These are phyloP conservation scores for Falciphora oryzae DNA, from an alignment of 2,329 filamentous ascomycete genomes.

Conservation along the genomic window DNA sequence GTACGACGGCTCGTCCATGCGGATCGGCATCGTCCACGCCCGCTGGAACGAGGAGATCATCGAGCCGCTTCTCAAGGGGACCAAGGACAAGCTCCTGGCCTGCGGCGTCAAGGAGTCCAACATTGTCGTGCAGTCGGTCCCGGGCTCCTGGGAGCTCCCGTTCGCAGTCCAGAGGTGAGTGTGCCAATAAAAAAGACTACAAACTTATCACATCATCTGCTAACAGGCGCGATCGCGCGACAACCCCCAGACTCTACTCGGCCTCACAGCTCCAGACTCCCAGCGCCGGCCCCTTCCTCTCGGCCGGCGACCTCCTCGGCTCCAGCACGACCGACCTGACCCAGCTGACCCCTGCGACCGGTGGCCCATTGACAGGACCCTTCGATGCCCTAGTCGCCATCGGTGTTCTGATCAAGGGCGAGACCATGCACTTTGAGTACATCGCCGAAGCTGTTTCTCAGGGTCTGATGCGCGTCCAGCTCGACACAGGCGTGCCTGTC, in stretches of 20 bases:
- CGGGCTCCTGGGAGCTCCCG: slow-evolving; percentile 91
- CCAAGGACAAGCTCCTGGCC: slow-evolving; percentile 68
- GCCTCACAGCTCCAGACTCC: slow-evolving; percentile 81
- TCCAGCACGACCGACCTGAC: slow-evolving; percentile 63
- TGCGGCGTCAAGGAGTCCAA: slow-evolving; percentile 82
- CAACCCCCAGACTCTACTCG: slow-evolving; percentile 60
- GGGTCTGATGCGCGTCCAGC: slow-evolving; percentile 88
- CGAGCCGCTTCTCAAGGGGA: slow-evolving; percentile 73
- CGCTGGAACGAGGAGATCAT: slow-evolving; percentile 93
- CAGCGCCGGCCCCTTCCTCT: slow-evolving; percentile 53
- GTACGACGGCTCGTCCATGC: slow-evolving; percentile 65
- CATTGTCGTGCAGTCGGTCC: slow-evolving; percentile 84
- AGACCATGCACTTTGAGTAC: slow-evolving; percentile 99
- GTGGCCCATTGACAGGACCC: slow-evolving; percentile 43
- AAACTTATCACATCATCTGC: too few relatives aligned
- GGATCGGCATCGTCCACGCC: slow-evolving; percentile 92
- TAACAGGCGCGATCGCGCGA: background rate
- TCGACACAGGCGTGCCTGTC: slow-evolving; percentile 83
- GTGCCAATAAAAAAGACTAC: slow-evolving; percentile 3
- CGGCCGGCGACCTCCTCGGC: slow-evolving; percentile 71
- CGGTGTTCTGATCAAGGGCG: slow-evolving; percentile 94
- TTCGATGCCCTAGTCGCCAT: slow-evolving; percentile 96
- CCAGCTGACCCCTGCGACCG: slow-evolving; percentile 33
- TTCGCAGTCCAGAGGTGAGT: slow-evolving; percentile 75
- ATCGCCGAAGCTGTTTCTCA: slow-evolving; percentile 88